Conservation (phyloP, 1,284 basidiomycete genomes). For the Violaceomyces palustris region DNA sequence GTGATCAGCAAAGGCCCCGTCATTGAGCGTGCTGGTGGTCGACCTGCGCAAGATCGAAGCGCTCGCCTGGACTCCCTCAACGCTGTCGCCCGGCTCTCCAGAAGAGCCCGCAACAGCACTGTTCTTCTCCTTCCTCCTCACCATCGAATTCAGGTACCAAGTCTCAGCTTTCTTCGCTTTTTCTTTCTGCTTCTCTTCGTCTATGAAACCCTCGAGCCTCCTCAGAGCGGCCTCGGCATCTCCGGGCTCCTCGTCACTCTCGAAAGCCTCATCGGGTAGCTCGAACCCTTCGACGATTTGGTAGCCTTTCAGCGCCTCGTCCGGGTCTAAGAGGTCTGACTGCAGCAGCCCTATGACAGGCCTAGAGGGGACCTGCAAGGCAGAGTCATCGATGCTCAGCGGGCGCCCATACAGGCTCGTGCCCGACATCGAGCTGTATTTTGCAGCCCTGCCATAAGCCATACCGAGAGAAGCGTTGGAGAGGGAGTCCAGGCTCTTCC, state of each 20-base stretch:
- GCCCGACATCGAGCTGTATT: too few relatives aligned
- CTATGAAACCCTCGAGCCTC: slow-evolving; percentile 44
- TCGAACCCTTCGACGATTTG: slow-evolving; percentile 47
- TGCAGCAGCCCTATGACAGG: slow-evolving; percentile 33
- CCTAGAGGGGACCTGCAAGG: slow-evolving; percentile 3
- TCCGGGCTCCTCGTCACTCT: slow-evolving; percentile 43
- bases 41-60: too few relatives aligned
- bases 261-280: slow-evolving; percentile 25
- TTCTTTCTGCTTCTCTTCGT: slow-evolving; percentile 38
- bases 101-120: too few relatives aligned
- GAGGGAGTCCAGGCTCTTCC: slow-evolving; percentile 29
- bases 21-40: too few relatives aligned
- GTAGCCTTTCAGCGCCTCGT: slow-evolving; percentile 43
- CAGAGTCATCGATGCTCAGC: too few relatives aligned
- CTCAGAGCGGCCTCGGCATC: slow-evolving; percentile 45
- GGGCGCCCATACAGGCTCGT: too few relatives aligned
- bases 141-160: slow-evolving; percentile 31
- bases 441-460: slow-evolving; percentile 29
- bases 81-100: too few relatives aligned
- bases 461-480: slow-evolving; percentile 6
- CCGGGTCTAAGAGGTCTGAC: slow-evolving; percentile 43
- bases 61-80: too few relatives aligned
- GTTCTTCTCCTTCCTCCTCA: too few relatives aligned
- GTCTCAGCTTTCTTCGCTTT: slow-evolving; percentile 33
- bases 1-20: too few relatives aligned